Evolutionary conservation across 495 filamentous ascomycete species (phyloP).

Genomic region (Glarea lozoyensis): DNA sequence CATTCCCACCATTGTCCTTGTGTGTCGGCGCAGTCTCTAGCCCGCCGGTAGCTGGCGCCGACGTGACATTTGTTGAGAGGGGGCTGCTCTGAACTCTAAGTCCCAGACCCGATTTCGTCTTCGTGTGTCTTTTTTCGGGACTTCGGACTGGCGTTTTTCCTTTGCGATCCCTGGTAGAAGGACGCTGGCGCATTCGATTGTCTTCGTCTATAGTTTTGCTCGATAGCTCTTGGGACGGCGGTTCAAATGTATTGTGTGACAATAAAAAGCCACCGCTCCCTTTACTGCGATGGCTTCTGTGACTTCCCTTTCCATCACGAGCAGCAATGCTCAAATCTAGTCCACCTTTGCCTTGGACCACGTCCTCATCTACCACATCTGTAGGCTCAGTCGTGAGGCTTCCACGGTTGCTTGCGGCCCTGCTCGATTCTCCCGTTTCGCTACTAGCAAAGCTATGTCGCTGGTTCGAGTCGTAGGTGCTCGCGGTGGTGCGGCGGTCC

Average conservation of each 20-base stretch:
- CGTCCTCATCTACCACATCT: too few relatives aligned
- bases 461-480: constrained; percentile 8
- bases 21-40: constrained; percentile 2
- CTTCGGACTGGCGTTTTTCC: constrained; percentile 10
- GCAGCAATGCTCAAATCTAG: not conserved
- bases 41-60: not conserved
- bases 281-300: constrained; percentile 20
- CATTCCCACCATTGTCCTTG: not conserved
- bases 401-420: constrained; percentile 10
- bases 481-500: constrained; percentile 9
- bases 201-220: not conserved
- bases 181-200: not conserved
- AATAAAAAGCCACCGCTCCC: constrained; percentile 22
- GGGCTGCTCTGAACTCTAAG: constrained; percentile 10
- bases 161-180: constrained; percentile 15
- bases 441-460: constrained; percentile 11
- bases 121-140: constrained; percentile 16
- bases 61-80: constrained; percentile 11
- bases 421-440: constrained; percentile 18
- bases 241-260: constrained; percentile 13
- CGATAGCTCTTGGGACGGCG: not conserved
- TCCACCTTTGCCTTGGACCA: not conserved
- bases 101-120: constrained; percentile 13
- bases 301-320: constrained; percentile 12
- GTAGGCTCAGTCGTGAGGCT: constrained; percentile 9